Evolutionary conservation across 345 rosid species (phyloP).

Genomic region (Pistacia integerrima): DNA sequence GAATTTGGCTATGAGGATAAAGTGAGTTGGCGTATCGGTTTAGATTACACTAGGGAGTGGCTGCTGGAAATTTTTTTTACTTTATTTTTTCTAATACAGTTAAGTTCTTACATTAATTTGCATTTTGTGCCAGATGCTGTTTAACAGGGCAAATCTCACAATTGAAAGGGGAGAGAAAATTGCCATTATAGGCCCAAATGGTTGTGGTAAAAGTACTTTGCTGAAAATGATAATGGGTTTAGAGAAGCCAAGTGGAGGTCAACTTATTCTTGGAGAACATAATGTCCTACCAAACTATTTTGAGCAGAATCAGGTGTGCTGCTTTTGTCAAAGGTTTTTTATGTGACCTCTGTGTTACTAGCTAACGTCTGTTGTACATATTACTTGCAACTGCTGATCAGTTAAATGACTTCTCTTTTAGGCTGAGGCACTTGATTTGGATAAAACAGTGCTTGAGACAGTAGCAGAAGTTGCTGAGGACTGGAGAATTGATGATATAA

Average conservation of each 20-base stretch:
- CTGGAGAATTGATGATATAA: slow-evolving; percentile 92
- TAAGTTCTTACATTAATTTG: slow-evolving; percentile 14
- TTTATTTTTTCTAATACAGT: neutral
- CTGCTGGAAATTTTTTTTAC: neutral
- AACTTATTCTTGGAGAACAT: slow-evolving; percentile 83
- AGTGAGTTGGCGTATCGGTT: slow-evolving; percentile 43
- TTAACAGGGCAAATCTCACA: slow-evolving; percentile 68
- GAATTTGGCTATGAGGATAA: slow-evolving; percentile 74
- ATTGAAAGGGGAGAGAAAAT: slow-evolving; percentile 86
- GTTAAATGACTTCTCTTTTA: slow-evolving; percentile 27
- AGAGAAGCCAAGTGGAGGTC: slow-evolving; percentile 71
- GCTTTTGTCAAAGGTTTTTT: neutral
- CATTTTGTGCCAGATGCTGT: slow-evolving; percentile 55
- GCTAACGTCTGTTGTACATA: neutral
- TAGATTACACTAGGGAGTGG: neutral
- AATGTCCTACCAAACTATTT: slow-evolving; percentile 95
- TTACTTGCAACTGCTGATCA: slow-evolving; percentile 1
- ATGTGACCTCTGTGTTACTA: slow-evolving; percentile 6
- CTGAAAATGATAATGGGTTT: slow-evolving; percentile 82
- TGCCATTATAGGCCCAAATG: slow-evolving; percentile 93
- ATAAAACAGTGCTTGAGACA: slow-evolving; percentile 84
- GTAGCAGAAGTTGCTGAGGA: slow-evolving; percentile 90
- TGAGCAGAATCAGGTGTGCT: slow-evolving; percentile 93
- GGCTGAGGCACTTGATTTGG: slow-evolving; percentile 96
- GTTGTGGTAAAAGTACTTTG: slow-evolving; percentile 93